These are phyloP conservation scores for Tripidium arundinaceum DNA, from an alignment of 202 grass and related monocot genomes.

Conservation along the genomic window DNA sequence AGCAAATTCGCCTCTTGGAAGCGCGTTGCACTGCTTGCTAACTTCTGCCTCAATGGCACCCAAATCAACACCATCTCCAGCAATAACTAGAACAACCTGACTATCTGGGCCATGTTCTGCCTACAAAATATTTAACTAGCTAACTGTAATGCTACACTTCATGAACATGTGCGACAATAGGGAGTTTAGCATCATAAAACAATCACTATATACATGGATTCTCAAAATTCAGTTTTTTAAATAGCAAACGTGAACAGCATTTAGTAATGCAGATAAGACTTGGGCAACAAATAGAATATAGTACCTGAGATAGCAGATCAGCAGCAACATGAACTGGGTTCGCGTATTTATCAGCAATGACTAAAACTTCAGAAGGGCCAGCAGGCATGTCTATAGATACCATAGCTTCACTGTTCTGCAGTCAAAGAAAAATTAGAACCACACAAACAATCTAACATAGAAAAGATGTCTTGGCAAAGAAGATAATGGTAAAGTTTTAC, in stretches of 20 bases:
- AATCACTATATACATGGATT: background rate
- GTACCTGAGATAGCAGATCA: slow-evolving; percentile 92
- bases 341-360: slow-evolving; percentile 83
- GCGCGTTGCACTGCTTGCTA: no score
- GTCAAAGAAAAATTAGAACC: slow-evolving; percentile 32
- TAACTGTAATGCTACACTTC: slow-evolving; percentile 10
- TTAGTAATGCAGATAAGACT: background rate
- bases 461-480: background rate
- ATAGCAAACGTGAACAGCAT: background rate
- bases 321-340: slow-evolving; percentile 90
- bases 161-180: background rate
- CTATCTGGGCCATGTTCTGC: slow-evolving; percentile 98
- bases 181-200: no score
- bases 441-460: background rate
- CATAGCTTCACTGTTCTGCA: slow-evolving; percentile 99
- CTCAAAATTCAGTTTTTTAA: slow-evolving; percentile 5
- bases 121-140: slow-evolving; percentile 41
- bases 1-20: no score
- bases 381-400: slow-evolving; percentile 97
- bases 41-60: no score
- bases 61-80: no score
- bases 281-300: background rate
- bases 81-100: no score
- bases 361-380: slow-evolving; percentile 92
- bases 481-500: background rate